Evolutionary conservation across 192 early-diverging fungal genomes (phyloP), one percentile per base, ranked within the genome.

Genomic region (Backusella psychrophila): DNA sequence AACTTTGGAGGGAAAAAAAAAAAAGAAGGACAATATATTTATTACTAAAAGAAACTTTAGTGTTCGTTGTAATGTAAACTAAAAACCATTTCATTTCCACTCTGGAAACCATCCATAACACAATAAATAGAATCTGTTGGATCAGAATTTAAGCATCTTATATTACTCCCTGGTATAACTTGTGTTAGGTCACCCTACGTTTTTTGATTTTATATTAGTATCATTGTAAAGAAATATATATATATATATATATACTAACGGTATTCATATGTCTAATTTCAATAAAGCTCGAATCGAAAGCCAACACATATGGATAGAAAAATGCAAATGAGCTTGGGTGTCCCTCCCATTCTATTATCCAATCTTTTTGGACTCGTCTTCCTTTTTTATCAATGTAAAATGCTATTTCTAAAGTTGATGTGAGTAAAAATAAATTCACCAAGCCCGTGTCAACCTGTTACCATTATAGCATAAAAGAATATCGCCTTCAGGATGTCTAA

Each of bases 371-470:
- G 35, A 93, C 83, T 33, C 94, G 83, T 66, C 91, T 86, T 59
- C 97, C 97, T 76, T 91, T 89, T 75, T 93, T 92, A 82, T 98
- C 93, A 49, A 99, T 92, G 78, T 92, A 98, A 77, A 99, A 98
- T 3, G 92, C 94, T 82, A 96, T 92, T 82, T 96, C 96, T 94
- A 79, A 44, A 8, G 35, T 46, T 3, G 23, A 11, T 33, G 36
- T 69, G 35, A 69, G 9, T 38, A 21, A 33, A 41, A 63, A 14
- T 34, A 21, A 36, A 39, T 36, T 36, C 26, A 78, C 12, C 35
- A 21, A 15, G 12, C 52, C 52, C 31, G 14, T 12, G 19, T 33
- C 49, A 63, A 69, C 21, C 33, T 11, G 68, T 63, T 86, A 94
- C 93, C 90, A 86, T 96, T 93, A 81, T 98, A 98, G 81, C 96